Evolutionary conservation across 345 rosid genomes (phyloP), one percentile per base, ranked within the genome.

Genomic region (Geranium rotundifolium): DNA sequence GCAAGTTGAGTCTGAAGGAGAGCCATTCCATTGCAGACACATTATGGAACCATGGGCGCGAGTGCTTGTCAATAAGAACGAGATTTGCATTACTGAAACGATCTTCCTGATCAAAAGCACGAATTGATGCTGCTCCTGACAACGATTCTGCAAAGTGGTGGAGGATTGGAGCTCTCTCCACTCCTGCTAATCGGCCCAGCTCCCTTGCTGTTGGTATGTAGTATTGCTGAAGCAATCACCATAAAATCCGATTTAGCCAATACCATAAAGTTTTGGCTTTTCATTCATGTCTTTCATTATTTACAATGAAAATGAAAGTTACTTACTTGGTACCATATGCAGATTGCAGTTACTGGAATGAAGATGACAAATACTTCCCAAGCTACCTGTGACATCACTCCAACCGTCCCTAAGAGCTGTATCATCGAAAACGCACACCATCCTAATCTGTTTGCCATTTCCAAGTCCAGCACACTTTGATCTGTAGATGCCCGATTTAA

Each of bases 201-300:
- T 91, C 98, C 77, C 98, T 84, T n/a, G 96, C 98, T 4, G 96
- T 82, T 62, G 95, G 90, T 67, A 80, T 85, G 87, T 91, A 91
- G 67, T 91, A 91, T 80, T 75, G 84, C 96, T 91, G 83, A 23
- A 23, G 27, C 27, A 23, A 23, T 23, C 27, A 54, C 41, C 41
- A 69, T 29, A 58, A 57, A 15, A 59, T 52, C 58, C 19, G 6
- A 55, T 16, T 55, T 17, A 18, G 10, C 17, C 4, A n/a, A 55
- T 55, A 9, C 57, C 57, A 55, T 55, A 55, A 55, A 13, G 17
- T 55, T 50, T n/a, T n/a, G 10, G 27, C 65, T 37, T 19, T n/a
- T 41, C 29, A 1, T n/a, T n/a, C 20, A n/a, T 13, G 23, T 56
- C 6, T 17, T 17, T 13, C 58, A 56, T 17, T 56, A 17, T 13